These are phyloP conservation scores for Cynanchum wilfordii DNA, from an alignment of 257 asterid genomes.

Conservation along the genomic window DNA sequence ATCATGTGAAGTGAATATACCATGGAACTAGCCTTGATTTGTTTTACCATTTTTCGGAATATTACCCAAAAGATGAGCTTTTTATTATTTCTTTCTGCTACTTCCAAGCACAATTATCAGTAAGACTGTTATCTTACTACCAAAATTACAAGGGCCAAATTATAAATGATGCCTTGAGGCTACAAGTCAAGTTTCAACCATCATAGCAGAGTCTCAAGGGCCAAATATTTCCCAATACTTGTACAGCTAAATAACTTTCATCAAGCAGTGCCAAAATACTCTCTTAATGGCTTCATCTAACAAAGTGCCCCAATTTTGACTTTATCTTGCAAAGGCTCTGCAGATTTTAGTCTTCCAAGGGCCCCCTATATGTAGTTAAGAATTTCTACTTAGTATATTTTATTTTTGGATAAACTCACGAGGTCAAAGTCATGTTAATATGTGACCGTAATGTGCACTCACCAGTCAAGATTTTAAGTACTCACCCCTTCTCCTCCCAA, in stretches of 20 bases:
- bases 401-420: background rate
- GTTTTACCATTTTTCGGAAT: background rate
- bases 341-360: background rate
- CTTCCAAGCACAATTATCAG: background rate
- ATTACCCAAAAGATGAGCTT: background rate
- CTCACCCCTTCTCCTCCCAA: background rate
- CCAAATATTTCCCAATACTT: background rate
- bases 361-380: background rate
- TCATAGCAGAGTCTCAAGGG: background rate
- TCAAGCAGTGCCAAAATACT: background rate
- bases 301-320: background rate
- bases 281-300: background rate
- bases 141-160: background rate
- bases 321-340: background rate
- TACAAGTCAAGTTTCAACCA: slow-evolving; percentile 1
- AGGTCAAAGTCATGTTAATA: background rate
- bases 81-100: background rate
- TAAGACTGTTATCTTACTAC: background rate
- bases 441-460: background rate
- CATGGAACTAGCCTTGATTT: background rate
- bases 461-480: background rate
- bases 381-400: background rate
- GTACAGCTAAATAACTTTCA: background rate
- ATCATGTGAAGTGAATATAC: slow-evolving; percentile 6
- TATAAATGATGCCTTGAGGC: background rate